Evolutionary conservation across 192 early-diverging fungal genomes (phyloP), one percentile per base, ranked within the genome.

Genomic region (Entomortierella parvispora): DNA sequence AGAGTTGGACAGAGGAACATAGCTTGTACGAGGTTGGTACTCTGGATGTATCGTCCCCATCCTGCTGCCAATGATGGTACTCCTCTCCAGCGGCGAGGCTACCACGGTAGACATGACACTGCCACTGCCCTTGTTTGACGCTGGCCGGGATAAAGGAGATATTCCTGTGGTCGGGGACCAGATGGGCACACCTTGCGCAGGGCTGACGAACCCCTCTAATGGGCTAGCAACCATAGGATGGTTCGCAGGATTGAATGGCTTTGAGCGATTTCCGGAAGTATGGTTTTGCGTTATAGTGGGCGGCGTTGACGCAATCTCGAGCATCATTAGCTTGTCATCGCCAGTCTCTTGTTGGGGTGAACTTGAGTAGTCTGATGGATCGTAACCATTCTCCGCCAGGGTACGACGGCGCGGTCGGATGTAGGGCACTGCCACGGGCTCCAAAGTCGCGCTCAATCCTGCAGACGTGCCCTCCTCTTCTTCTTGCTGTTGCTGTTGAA

Each of bases 1-100:
- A 33, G 18, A 34, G 32, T 25, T 33, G 12, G 40, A 34, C 9
- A 32, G 25, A 20, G 68, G 58, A 9, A 65, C 47, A 50, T 77
- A 68, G 4, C 43, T 60, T 2, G 65, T 68, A 52, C 28, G 49
- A 20, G 72, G 65, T 10, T 57, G 58, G 44, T 77, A 68, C 31
- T 68, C 72, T 15, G 64, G 29, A 32, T 68, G 64, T 10, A 75
- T 75, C 20, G 65, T 63, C 2, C 72, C 58, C 45, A 76, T 67
- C 0, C 72, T 42, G 23, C 54, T 48, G 10, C 65, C 72, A 52
- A 67, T 63, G 20, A 68, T 52, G 4, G 59, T 76, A 22, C 65
- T 63, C 0, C 72, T 64, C 25, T 76, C 72, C 53, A 76, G 23
- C 0, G 71, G 71, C 0, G 71, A 75, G 4, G 63, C 26, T 3